A percentile compares a stretch with the other conserved stretches of the same genome.
Evolutionary conservation across 2,329 filamentous ascomycete genomes (phyloP).

Genomic region (Aspergillus quadrilineatus): DNA sequence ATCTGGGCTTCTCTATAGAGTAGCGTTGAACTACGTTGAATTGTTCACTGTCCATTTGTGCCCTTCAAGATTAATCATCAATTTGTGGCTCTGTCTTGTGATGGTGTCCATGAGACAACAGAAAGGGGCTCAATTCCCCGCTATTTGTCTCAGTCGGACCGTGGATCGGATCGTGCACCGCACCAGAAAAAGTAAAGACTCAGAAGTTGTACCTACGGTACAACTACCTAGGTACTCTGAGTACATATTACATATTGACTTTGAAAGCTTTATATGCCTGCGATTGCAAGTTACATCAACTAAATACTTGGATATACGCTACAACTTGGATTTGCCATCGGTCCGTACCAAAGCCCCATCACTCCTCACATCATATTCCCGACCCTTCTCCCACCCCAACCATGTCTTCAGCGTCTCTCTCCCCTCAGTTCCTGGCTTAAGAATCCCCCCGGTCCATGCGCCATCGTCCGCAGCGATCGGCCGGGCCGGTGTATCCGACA

Average conservation of each 20-base stretch:
- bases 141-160: conserved; percentile 3
- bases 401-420: conserved; percentile 67
- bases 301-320: conserved; percentile 3
- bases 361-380: conserved; percentile 63
- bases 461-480: conserved; percentile 59
- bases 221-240: too few relatives aligned
- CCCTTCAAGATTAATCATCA: background rate
- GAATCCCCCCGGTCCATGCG: conserved; percentile 62
- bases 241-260: background rate
- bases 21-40: too few relatives aligned
- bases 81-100: background rate
- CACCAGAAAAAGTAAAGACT: background rate
- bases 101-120: background rate
- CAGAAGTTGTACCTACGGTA: too few relatives aligned
- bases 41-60: background rate
- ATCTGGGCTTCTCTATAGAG: background rate
- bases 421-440: conserved; percentile 70
- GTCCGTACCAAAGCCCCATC: conserved; percentile 61
- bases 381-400: conserved; percentile 73
- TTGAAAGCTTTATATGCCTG: background rate
- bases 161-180: background rate
- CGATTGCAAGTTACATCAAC: too few relatives aligned
- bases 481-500: conserved; percentile 69
- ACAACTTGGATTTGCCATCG: conserved; percentile 33
- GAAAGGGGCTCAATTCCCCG: conserved; percentile 1